Evolutionary conservation across 495 filamentous ascomycete species (phyloP), one percentile per base, ranked within the genome.

Genomic region (Chaetomidium leptoderma): DNA sequence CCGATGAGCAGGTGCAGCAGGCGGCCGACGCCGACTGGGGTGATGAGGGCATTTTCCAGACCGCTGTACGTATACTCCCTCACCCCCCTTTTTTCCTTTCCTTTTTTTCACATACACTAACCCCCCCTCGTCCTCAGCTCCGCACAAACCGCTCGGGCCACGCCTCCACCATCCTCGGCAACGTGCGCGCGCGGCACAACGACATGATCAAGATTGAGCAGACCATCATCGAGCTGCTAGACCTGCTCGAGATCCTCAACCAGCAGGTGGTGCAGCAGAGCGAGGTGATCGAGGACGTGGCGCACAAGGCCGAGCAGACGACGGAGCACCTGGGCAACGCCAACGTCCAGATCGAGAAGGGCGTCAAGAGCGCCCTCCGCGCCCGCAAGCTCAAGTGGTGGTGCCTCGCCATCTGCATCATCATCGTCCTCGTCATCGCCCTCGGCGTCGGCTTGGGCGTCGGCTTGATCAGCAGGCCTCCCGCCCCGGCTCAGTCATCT

Each of bases 11-110:
- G 68, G 81, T 88, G 45, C 72, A 74, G 16, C 73, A 85, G 65
- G 86, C 86, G 4, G 69, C 76, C n/a, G 75, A 86, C 61, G 77
- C 82, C 35, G 81, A 89, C 69, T 88, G 84, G 81, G 84, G 83
- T 21, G 78, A 87, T 56, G 86, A 89, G 67, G 86, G 87, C 60
- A 83, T 90, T 56, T 90, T 90, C 75, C 85, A 87, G 71, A 83
- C 81, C 39, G 87, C 87, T 45, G 86, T 89, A 79, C 55, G 83
- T 75, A 44, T 43, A n/a, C n/a, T n/a, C n/a, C n/a, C n/a, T n/a
- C n/a, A n/a, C n/a, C n/a, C n/a, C n/a, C n/a, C n/a, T 13, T 32
- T 23, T 4, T 11, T 43, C 33, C 26, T 42, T 29, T 14, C 24
- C 40, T 24, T 16, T 36, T 23, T 23, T 29, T 24, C 32, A 48